Percentiles rank a stretch among this genome's conserved stretches.
Evolutionary conservation across 2,329 filamentous ascomycete genomes (phyloP).

Genomic region (Arthrobotrys entomopaga): DNA sequence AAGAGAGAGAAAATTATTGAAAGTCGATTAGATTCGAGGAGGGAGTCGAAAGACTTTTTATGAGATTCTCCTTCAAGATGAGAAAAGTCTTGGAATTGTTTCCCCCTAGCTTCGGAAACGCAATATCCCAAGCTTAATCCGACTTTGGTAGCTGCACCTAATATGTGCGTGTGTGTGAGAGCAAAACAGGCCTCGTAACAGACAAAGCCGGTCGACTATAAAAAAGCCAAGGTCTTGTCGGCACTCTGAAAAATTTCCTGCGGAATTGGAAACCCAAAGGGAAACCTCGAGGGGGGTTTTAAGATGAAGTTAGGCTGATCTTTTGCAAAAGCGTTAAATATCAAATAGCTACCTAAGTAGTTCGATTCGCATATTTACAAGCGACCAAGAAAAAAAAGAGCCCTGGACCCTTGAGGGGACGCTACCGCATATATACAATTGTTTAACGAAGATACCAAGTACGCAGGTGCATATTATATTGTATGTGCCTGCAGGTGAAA

Average conservation of each 20-base stretch:
- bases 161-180: constrained; percentile 4
- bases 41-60: constrained; percentile 9
- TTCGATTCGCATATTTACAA: constrained; percentile 14
- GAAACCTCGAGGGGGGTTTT: constrained; percentile 14
- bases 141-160: constrained; percentile 47
- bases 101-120: constrained; percentile 25
- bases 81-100: constrained; percentile 13
- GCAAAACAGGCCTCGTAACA: constrained; percentile 33
- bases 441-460: constrained; percentile 9
- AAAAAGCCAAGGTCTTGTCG: constrained; percentile 49
- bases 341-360: not conserved
- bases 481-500: constrained; percentile 8
- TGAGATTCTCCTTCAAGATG: constrained; percentile 3
- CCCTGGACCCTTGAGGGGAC: constrained; percentile 5
- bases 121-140: constrained; percentile 39
- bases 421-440: constrained; percentile 28
- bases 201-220: constrained; percentile 3
- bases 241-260: constrained; percentile 31
- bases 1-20: not conserved
- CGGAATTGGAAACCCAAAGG: constrained; percentile 52
- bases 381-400: constrained; percentile 30
- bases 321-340: constrained; percentile 13
- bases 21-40: constrained; percentile 1
- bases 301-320: constrained; percentile 51
- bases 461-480: not conserved